phyloP scores from a whole-genome alignment of 2,329 filamentous ascomycete genomes.

The Colletotrichum tanaceti region DNA sequence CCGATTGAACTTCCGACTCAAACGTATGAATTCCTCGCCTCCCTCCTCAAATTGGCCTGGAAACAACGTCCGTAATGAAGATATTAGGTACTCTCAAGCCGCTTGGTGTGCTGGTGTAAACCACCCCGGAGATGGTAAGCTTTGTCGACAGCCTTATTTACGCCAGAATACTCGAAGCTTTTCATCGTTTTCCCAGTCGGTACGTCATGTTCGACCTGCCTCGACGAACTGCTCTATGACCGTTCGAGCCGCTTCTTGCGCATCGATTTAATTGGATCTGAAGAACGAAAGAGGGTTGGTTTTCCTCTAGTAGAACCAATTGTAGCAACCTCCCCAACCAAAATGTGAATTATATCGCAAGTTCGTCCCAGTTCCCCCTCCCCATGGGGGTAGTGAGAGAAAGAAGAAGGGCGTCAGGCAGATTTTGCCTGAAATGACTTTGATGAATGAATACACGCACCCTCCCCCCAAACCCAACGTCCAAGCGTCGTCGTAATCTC shows the following conservation, averaged over 20 bases:
- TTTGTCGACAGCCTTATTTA: background rate
- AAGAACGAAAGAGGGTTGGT: background rate
- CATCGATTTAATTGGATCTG: background rate
- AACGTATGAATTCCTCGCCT: background rate
- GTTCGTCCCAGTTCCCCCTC: background rate
- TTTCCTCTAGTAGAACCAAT: background rate
- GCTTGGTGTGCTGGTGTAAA: background rate
- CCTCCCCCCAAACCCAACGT: background rate
- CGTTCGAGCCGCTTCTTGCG: background rate
- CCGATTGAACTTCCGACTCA: background rate
- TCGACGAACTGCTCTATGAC: background rate
- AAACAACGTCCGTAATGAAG: too few species aligned
- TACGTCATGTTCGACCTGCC: background rate
- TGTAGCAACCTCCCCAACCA: background rate
- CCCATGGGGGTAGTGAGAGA: background rate
- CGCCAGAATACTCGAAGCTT: background rate
- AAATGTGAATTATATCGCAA: slow-evolving; percentile 5
- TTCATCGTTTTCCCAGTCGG: background rate
- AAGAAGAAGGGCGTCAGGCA: background rate
- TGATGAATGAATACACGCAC: slow-evolving; percentile 10
- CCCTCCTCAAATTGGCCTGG: background rate
- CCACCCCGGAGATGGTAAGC: background rate
- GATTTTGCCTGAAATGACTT: background rate
- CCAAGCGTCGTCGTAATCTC: slow-evolving; percentile 12
- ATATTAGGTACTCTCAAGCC: background rate